Evolutionary conservation across 225 moss, liverwort and hornwort genomes (phyloP).

Genomic region (Marchantia polymorpha): DNA sequence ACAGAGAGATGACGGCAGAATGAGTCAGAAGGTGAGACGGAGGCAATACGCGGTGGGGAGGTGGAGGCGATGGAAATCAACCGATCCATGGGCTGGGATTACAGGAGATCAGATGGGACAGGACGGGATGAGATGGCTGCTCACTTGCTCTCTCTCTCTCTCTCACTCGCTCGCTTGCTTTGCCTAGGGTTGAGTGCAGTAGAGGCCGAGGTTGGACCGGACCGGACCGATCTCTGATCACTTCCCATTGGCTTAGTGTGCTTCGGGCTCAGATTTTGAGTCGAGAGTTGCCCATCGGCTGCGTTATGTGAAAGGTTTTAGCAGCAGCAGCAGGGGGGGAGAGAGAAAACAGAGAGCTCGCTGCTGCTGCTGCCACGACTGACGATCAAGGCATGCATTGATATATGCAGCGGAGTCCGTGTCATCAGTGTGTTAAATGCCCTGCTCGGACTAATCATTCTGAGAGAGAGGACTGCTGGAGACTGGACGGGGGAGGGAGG

Average conservation of each 20-base stretch:
- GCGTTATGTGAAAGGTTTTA: neutral
- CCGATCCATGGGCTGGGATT: neutral
- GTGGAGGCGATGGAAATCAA: neutral
- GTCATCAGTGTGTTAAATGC: constrained; percentile 15
- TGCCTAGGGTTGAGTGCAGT: too few species aligned
- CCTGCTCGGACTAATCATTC: constrained; percentile 5
- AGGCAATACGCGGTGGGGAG: neutral
- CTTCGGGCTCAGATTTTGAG: too few species aligned
- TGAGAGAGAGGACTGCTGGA: neutral
- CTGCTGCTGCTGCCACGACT: neutral
- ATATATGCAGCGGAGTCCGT: constrained; percentile 7
- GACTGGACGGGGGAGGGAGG: neutral
- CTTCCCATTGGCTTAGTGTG: too few species aligned
- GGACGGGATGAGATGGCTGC: too few species aligned
- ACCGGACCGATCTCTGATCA: too few species aligned
- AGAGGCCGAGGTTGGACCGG: too few species aligned
- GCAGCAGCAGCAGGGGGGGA: neutral
- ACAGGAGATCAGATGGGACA: too few species aligned
- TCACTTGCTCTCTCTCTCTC: neutral
- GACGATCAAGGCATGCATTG: neutral
- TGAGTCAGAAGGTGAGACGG: neutral
- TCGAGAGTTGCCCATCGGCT: too few species aligned
- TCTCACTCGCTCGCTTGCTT: too few species aligned
- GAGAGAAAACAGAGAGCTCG: neutral
- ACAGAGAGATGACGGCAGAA: constrained; percentile 4